Base-by-base conservation (phyloP, 495 filamentous ascomycete genomes). In the Neurospora sp. region DNA sequence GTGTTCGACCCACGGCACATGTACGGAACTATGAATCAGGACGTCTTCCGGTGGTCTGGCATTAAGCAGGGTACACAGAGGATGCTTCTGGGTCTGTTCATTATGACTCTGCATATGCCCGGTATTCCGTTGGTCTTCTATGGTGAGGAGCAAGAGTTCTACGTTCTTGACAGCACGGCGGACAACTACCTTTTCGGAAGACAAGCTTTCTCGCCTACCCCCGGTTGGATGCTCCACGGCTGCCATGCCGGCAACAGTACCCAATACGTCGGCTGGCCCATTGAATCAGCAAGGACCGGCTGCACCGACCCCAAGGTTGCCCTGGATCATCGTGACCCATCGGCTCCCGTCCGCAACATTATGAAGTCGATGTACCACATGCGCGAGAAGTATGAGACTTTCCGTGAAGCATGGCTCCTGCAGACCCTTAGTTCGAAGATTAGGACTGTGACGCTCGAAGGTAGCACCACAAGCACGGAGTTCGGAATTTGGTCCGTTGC, bases 61-160 rank as follows among this genome's bases (percentile, higher is more conserved):
- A 83, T 93, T 48, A 80, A 84, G 19, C 85, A 88, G 71, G 91
- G 91, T 13, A 85, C 88, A 3, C 84, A 91, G 73, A 85, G 88
- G 70, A 86, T 88, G 76, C 78, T 92, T 10, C 79, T 93, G 0
- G 91, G 86, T 9, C 77, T 86, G 0, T 92, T 90, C 74, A 88
- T 92, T 71, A 90, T 88, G 2, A 90, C 89, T 9, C 75, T 92
- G 13, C 81, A 89, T 39, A 82, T 92, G 76, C 91, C 91, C 3
- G 91, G 91, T 7, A 90, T 91, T 39, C 91, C 91, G 3, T 78
- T 90, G 6, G 77, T 92, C 28, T 74, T 88, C 5, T 93, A 88
- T 88, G 91, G 91, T 21, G 91, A 93, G 76, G 91, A 93, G 75
- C 91, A 93, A 76, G 87, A 84, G 8, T 90, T 90, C 70, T 91